Evolutionary conservation across 441 rosid genomes (phyloP), one percentile per base, ranked within the genome.

Genomic region (Arabidopsis hybrid): DNA sequence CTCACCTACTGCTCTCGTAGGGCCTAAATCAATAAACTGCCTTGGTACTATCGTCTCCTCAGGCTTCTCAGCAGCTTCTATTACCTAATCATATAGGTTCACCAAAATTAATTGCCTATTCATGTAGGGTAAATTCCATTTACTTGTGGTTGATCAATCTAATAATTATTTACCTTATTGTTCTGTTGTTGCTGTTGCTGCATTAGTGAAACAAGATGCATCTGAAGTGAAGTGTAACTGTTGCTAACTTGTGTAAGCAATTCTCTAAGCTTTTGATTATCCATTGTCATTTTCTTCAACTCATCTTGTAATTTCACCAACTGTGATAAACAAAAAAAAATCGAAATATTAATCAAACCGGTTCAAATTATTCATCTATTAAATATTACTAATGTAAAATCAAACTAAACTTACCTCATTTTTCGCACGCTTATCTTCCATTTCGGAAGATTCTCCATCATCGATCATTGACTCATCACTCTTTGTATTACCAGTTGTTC

Each of bases 381-480:
- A 21, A 45, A 21, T 21, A 56, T 31, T 55, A 12, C 10, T 50
- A 39, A 0, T 13, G 17, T 34, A 31, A 32, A 40, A 5, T 36
- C 1, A 13, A 16, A 3, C 16, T 57, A 45, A 50, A 50, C 17
- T 72, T 69, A 95, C 98, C 96, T 88, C 95, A 65, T 5, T 80
- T 57, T 84, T 85, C 3, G 85, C 77, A 83, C 89, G 73, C 49
- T 81, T 85, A 6, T 87, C 84, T 76, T 87, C 92, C 67, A 70
- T 67, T 35, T 86, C 86, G 0, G 93, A 84, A 13, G 95, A 95
- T 1, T 80, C 71, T 13, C 92, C 94, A 73, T 91, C 93, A 53
- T 89, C 96, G 49, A 92, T 91, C 42, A 85, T 87, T 16, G 97
- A 92, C 68, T 88, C 88, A 78, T 92, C 93, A 71, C 97, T 95